Evolutionary conservation across 2,329 filamentous ascomycete species (phyloP), one percentile per base, ranked within the genome.

Genomic region (Trichoderma koningii): DNA sequence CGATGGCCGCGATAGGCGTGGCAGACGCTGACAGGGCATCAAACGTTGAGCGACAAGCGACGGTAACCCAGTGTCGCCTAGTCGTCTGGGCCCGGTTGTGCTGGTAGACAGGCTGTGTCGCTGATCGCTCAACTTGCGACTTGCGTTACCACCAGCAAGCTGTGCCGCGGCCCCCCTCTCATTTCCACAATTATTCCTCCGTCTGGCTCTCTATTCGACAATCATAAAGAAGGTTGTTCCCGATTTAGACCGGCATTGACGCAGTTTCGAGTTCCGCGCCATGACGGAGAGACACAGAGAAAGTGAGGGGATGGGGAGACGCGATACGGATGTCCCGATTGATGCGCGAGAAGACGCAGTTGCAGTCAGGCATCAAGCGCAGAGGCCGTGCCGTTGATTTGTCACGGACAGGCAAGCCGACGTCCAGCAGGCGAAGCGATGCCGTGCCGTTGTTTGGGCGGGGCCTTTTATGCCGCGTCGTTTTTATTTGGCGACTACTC

Each of bases 181-280:
- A 57, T 64, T 51, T 59, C 51, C 51, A 57, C 62, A 51, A 64
- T 44, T 59, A 34, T 56, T 56, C 45, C 62, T 42, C 55, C 53
- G 50, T 63, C 60, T 55, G 2, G 21, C 21, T 23, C 21, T 23
- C 21, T 63, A 63, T 63, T 63, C 41, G 48, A 38, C 38, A 55
- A 47, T 41, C 44, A 26, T 26, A 47, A 19, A 47, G 53, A 63
- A 55, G 50, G 50, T 55, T 63, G 50, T 63, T 63, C 48, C 48
- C 59, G 50, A 53, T 63, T 63, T 45, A 47, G 60, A 44, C 12
- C 28, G 50, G 41, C 60, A 15, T 63, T 19, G 50, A 38, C 45
- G 26, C 17, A 17, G 60, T 26, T 63, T 41, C 51, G 60, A 28
- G 30, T 51, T 63, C 60, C 60, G 60, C 19, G 50, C 14, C 45